Evolutionary conservation across 441 rosid species (phyloP), one percentile per base, ranked within the genome.

Genomic region (Omphalea diandra): DNA sequence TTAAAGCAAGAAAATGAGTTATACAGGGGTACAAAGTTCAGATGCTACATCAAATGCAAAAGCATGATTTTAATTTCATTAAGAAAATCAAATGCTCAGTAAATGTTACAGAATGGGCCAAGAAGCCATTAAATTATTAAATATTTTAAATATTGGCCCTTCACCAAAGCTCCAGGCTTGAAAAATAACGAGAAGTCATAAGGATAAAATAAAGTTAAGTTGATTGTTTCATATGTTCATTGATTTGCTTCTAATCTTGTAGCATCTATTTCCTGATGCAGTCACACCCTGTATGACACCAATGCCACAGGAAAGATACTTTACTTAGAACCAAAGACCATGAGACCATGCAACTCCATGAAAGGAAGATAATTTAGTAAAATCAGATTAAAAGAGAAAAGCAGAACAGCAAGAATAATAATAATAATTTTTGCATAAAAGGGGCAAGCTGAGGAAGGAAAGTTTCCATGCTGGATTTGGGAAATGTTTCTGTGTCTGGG

Each of bases 21-120:
- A 65, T 14, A 43, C 9, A 24, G 47, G 36, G 9, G 60, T 61
- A 26, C 11, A 47, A 46, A 69, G 33, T 35, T 49, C 60, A 61
- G 49, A 47, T 35, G 70, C 29, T 36, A 61, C 43, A 18, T 60
- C 31, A 36, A 56, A 57, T 31, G 29, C 31, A 12, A 32, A 20
- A 41, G 43, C 36, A 26, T 29, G 29, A 29, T 9, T 33, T 35
- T 9, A 35, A 52, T 22, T 41, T 35, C 3, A 60, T 7, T 11
- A 27, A 50, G 20, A 43, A 14, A 43, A 43, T 32, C 8, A 50
- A 66, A 43, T 17, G 10, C 31, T 63, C 36, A 29, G 17, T 43
- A 6, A 14, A 63, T 67, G 61, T 24, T 67, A 52, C 24, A 24
- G 49, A 36, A 67, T 36, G 12, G 7, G 26, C 31, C 31, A 35